phyloP scores from a whole-genome alignment of 2,329 filamentous ascomycete genomes.

The Dothistroma septosporum region DNA sequence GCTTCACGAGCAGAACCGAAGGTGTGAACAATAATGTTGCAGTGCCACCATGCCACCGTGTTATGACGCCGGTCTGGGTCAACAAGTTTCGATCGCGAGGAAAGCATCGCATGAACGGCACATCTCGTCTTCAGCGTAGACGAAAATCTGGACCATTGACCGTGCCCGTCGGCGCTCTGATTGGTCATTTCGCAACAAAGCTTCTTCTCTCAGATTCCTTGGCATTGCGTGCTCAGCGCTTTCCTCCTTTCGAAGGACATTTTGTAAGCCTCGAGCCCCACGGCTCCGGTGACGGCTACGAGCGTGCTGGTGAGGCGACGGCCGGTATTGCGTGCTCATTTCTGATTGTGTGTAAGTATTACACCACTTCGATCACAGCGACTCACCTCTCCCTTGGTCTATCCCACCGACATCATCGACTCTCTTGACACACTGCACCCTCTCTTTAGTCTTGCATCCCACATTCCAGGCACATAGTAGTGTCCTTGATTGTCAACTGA shows the following conservation, averaged over 20 bases:
- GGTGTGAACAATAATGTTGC: no score
- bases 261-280: neutral
- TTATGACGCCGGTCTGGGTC: no score
- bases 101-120: neutral
- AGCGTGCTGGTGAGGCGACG: neutral
- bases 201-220: neutral
- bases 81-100: neutral
- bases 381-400: neutral
- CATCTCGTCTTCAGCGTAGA: neutral
- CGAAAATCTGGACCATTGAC: neutral
- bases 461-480: neutral
- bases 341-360: conserved; percentile 4
- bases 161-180: neutral
- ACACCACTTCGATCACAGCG: conserved; percentile 1
- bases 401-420: neutral
- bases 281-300: neutral
- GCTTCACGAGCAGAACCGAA: neutral
- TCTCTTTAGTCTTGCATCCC: neutral
- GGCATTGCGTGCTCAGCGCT: neutral
- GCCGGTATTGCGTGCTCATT: conserved; percentile 6
- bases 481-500: neutral
- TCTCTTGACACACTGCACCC: neutral
- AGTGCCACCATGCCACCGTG: no score
- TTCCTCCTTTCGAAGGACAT: neutral
- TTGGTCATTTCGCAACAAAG: neutral